Conservation (phyloP, 768 basidiomycete species). For the Kwoniella dendrophila region DNA sequence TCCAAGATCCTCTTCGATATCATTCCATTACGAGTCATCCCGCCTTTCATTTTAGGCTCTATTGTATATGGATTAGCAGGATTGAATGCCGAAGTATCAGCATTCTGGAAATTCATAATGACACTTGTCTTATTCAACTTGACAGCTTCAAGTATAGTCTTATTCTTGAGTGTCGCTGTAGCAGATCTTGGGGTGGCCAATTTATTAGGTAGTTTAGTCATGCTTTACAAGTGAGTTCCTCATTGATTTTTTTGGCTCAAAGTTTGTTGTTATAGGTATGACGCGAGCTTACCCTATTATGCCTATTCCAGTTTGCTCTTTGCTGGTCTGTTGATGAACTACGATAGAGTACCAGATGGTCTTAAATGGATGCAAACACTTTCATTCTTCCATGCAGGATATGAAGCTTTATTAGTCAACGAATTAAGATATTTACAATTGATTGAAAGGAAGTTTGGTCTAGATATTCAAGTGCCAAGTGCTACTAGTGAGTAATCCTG, state of each 20-base stretch:
- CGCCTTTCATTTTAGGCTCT: slow-evolving; percentile 90
- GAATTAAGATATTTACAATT: slow-evolving; percentile 91
- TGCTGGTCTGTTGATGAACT: slow-evolving; percentile 92
- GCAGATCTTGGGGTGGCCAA: slow-evolving; percentile 85
- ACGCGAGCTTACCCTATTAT: too few species aligned
- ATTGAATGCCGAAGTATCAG: slow-evolving; percentile 81
- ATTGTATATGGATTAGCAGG: slow-evolving; percentile 95
- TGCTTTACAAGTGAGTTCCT: slow-evolving; percentile 89
- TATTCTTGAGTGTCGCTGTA: slow-evolving; percentile 87
- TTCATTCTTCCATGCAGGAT: slow-evolving; percentile 98
- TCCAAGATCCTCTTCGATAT: slow-evolving; percentile 97
- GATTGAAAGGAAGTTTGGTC: slow-evolving; percentile 93
- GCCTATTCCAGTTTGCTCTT: slow-evolving; percentile 93
- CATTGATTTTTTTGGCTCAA: too few species aligned
- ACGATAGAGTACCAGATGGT: slow-evolving; percentile 72
- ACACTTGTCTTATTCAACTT: slow-evolving; percentile 95
- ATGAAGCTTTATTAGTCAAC: slow-evolving; percentile 96
- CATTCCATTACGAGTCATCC: slow-evolving; percentile 87
- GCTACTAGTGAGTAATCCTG: slow-evolving; percentile 65
- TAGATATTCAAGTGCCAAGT: slow-evolving; percentile 93
- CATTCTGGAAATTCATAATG: slow-evolving; percentile 98
- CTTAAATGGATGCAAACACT: slow-evolving; percentile 85
- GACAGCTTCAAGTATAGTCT: slow-evolving; percentile 87
- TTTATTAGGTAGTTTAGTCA: slow-evolving; percentile 88
- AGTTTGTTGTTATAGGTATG: too few species aligned